These are phyloP conservation scores for Globisporangium irregulare DNA, from an alignment of 352 stramenopile species.

Conservation along the genomic window DNA sequence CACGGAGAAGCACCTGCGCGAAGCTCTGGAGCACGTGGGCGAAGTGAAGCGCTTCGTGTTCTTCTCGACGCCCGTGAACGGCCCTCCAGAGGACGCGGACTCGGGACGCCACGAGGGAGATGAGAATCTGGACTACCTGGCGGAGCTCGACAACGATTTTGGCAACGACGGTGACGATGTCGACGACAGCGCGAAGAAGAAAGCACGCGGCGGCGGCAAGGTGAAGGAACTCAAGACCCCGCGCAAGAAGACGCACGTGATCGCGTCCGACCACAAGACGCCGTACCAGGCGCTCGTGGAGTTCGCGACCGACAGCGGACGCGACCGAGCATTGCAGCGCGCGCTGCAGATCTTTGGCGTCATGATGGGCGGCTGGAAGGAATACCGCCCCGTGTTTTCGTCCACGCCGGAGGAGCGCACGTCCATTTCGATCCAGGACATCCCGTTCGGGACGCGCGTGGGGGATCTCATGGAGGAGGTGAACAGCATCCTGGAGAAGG, in stretches of 20 bases:
- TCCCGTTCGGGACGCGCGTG: conserved; percentile 73
- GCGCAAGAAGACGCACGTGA: conserved; percentile 59
- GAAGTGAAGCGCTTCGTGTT: conserved; percentile 66
- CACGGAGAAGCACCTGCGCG: conserved; percentile 61
- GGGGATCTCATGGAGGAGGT: conserved; percentile 56
- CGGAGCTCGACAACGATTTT: conserved; percentile 33
- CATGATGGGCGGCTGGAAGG: conserved; percentile 83
- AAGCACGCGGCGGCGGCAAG: conserved; percentile 14
- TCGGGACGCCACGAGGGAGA: conserved; percentile 18
- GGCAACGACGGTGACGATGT: conserved; percentile 21
- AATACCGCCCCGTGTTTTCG: conserved; percentile 80
- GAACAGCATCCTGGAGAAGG: conserved; percentile 38
- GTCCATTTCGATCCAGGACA: conserved; percentile 67
- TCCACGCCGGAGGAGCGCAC: conserved; percentile 42
- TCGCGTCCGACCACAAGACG: conserved; percentile 76
- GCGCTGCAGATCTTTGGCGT: conserved; percentile 86
- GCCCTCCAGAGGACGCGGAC: conserved; percentile 39
- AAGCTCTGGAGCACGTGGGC: conserved; percentile 64
- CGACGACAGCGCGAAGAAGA: conserved; percentile 24
- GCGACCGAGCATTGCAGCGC: conserved; percentile 62
- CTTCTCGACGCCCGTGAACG: conserved; percentile 62
- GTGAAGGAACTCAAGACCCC: conserved; percentile 39
- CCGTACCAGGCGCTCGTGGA: conserved; percentile 71
- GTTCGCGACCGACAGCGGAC: conserved; percentile 46
- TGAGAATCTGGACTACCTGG: conserved; percentile 31